These are phyloP conservation scores for Apiospora marii DNA, from an alignment of 2,329 filamentous ascomycete species.

Conservation along the genomic window DNA sequence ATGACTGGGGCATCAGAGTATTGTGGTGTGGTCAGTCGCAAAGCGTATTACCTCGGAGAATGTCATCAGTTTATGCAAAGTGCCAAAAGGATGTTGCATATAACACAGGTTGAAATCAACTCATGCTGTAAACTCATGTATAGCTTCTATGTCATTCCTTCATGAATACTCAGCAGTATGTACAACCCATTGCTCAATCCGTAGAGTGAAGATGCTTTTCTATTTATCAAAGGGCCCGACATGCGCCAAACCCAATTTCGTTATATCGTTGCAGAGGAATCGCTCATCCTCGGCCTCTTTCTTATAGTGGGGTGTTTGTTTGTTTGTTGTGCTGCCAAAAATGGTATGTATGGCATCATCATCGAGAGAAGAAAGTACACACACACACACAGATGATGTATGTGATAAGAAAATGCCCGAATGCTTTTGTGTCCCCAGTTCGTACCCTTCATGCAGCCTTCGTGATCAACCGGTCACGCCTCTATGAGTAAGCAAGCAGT, in stretches of 20 bases:
- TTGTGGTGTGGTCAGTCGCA: not conserved
- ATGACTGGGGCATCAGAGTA: not conserved
- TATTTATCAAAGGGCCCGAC: slow-evolving; percentile 1
- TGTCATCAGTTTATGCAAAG: no score
- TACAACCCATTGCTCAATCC: not conserved
- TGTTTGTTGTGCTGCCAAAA: slow-evolving; percentile 1
- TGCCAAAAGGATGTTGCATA: not conserved
- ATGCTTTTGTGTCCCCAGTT: slow-evolving; percentile 4
- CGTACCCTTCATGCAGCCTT: slow-evolving; percentile 16
- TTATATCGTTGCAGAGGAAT: not conserved
- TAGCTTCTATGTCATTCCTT: not conserved
- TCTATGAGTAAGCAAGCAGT: slow-evolving; percentile 8
- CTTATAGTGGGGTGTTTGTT: not conserved
- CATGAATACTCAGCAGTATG: not conserved
- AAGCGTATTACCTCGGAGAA: not conserved
- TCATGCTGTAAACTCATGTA: not conserved
- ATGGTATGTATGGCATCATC: slow-evolving; percentile 1
- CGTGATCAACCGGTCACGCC: slow-evolving; percentile 19
- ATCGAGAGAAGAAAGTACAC: not conserved
- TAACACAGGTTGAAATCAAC: not conserved
- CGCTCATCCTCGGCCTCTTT: not conserved
- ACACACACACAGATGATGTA: not conserved
- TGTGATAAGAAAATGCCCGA: slow-evolving; percentile 5
- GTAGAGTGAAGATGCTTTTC: slow-evolving; percentile 17
- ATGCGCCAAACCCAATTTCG: not conserved